Conservation (phyloP, 2,329 filamentous ascomycete species). For the Bipolaris gigantea region DNA sequence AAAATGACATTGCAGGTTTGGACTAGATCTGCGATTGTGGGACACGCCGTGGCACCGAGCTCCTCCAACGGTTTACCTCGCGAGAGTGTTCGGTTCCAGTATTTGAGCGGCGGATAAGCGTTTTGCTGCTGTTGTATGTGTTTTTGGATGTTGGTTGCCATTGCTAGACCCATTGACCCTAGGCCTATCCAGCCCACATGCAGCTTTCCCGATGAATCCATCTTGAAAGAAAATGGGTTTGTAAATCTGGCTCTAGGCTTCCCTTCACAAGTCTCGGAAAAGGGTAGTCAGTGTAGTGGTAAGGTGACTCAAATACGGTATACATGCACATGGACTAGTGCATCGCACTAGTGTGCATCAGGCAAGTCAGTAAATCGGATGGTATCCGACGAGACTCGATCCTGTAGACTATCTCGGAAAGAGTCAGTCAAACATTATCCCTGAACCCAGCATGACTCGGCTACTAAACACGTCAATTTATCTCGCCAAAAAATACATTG, state of each 20-base stretch:
- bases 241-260: not conserved
- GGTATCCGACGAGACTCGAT: conserved; percentile 3
- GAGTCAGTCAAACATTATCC: not conserved
- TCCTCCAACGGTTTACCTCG: conserved; percentile 45
- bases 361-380: conserved; percentile 9
- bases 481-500: not conserved
- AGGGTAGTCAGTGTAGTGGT: too few species aligned
- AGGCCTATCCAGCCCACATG: conserved; percentile 46
- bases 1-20: conserved; percentile 31
- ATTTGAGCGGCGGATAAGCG: conserved; percentile 38
- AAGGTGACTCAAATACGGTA: not conserved
- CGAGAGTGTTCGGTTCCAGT: conserved; percentile 54
- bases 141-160: conserved; percentile 55
- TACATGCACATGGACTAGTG: not conserved
- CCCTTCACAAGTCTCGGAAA: not conserved
- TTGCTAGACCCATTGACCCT: conserved; percentile 56
- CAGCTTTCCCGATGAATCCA: conserved; percentile 7
- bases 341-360: conserved; percentile 7
- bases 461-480: not conserved
- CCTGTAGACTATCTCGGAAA: not conserved
- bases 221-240: not conserved
- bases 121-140: conserved; percentile 33
- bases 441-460: not conserved
- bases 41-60: conserved; percentile 23
- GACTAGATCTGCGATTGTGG: conserved; percentile 21